Evolutionary conservation across 2,329 filamentous ascomycete species (phyloP).

Genomic region (Niveomyces coronatus): DNA sequence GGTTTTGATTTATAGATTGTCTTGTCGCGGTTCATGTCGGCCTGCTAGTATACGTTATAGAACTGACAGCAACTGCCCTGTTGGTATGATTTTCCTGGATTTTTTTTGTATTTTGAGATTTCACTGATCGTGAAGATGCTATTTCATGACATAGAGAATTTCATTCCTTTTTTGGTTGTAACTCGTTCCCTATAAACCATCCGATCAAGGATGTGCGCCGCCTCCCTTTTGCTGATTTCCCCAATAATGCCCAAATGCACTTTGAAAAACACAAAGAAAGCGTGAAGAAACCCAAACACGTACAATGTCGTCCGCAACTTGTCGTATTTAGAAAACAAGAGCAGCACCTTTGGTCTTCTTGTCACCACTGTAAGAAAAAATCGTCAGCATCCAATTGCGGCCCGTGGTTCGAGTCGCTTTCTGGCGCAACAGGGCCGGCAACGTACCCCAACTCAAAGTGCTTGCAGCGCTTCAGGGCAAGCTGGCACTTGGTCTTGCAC

Average conservation of each 20-base stretch:
- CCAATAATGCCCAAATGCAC: slow-evolving; percentile 37
- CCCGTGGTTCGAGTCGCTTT: not conserved
- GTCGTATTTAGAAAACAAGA: slow-evolving; percentile 85
- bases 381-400: slow-evolving; percentile 28
- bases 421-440: slow-evolving; percentile 6
- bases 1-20: slow-evolving; percentile 37
- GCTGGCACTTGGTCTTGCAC: slow-evolving; percentile 98
- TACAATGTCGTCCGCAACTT: no score
- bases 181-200: slow-evolving; percentile 33
- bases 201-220: slow-evolving; percentile 35
- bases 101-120: slow-evolving; percentile 7
- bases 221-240: slow-evolving; percentile 36
- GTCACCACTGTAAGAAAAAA: slow-evolving; percentile 66
- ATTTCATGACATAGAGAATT: slow-evolving; percentile 15
- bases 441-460: slow-evolving; percentile 99
- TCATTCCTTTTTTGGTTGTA: slow-evolving; percentile 22
- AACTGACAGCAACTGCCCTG: no score
- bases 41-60: no score
- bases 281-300: slow-evolving; percentile 28
- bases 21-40: not conserved
- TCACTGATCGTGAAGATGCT: slow-evolving; percentile 5
- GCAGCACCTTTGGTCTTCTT: slow-evolving; percentile 99
- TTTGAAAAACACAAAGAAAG: slow-evolving; percentile 30
- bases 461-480: slow-evolving; percentile 99
- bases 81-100: not conserved